Evolutionary conservation across 2,329 filamentous ascomycete genomes (phyloP).

Genomic region (Zymoseptoria ardabiliae): DNA sequence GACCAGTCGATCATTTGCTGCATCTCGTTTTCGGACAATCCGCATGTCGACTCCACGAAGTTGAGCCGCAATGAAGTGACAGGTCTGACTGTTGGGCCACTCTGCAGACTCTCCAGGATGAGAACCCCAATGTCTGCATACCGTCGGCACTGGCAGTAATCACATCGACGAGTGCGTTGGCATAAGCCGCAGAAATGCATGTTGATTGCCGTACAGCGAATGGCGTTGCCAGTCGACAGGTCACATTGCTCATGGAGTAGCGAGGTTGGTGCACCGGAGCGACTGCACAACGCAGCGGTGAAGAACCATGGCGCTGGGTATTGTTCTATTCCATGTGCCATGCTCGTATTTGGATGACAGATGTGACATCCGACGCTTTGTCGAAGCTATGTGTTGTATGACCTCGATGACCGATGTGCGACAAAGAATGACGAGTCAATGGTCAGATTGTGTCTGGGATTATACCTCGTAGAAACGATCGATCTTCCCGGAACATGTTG

Average conservation of each 20-base stretch:
- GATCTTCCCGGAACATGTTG: background rate
- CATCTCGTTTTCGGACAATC: background rate
- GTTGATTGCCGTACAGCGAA: background rate
- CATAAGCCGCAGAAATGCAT: background rate
- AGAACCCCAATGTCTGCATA: background rate
- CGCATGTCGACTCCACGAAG: background rate
- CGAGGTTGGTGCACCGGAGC: background rate
- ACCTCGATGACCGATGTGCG: background rate
- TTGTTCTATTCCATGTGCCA: background rate
- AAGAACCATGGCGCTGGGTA: background rate
- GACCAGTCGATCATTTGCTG: background rate
- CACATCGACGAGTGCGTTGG: background rate
- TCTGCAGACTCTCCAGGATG: background rate
- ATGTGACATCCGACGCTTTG: background rate
- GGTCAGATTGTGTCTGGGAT: background rate
- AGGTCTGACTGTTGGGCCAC: background rate
- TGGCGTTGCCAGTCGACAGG: background rate
- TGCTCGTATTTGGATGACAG: background rate
- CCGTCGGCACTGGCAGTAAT: background rate
- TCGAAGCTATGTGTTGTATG: background rate
- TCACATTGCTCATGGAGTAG: background rate
- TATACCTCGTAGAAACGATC: background rate
- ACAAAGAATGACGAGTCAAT: background rate
- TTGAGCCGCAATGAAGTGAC: background rate
- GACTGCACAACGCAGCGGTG: background rate